These are phyloP conservation scores for Thalassiosira exigua DNA, from an alignment of 352 stramenopile species.

Conservation along the genomic window DNA sequence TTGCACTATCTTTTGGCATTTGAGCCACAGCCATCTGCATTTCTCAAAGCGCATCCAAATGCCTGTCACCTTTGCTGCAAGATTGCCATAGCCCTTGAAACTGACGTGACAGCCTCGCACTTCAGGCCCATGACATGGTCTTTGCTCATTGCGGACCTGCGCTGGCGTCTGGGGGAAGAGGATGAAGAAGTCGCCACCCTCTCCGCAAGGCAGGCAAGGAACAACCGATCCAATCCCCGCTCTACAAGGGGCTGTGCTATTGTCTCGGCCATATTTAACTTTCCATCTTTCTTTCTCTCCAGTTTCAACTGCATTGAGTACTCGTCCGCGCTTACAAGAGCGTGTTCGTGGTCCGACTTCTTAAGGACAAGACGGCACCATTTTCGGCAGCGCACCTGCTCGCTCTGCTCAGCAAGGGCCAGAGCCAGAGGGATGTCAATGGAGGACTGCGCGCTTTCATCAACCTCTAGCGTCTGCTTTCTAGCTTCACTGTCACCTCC, in stretches of 20 bases:
- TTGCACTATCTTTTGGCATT: no score
- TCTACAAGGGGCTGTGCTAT: slow-evolving; percentile 28
- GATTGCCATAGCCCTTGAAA: slow-evolving; percentile 34
- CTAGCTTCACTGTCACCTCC: background rate
- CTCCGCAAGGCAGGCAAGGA: slow-evolving; percentile 25
- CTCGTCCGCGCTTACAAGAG: slow-evolving; percentile 57
- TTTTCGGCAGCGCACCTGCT: slow-evolving; percentile 59
- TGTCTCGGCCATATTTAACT: background rate
- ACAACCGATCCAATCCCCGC: slow-evolving; percentile 51
- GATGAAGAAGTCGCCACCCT: no score
- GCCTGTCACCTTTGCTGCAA: slow-evolving; percentile 17
- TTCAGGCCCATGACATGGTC: slow-evolving; percentile 38
- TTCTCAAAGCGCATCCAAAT: no score
- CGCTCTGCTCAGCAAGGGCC: slow-evolving; percentile 61
- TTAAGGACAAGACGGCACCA: slow-evolving; percentile 55
- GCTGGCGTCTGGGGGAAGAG: slow-evolving; percentile 6
- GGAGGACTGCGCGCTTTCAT: slow-evolving; percentile 2
- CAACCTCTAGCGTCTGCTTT: slow-evolving; percentile 23
- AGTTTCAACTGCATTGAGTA: slow-evolving; percentile 24
- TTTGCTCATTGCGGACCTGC: slow-evolving; percentile 22
- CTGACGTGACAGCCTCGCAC: slow-evolving; percentile 23
- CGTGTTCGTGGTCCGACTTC: slow-evolving; percentile 45
- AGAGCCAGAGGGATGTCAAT: slow-evolving; percentile 20
- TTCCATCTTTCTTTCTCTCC: slow-evolving; percentile 13
- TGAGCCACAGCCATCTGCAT: no score